phyloP scores from a whole-genome alignment of 495 filamentous ascomycete genomes.

The Friedmanniomyces endolithicus region DNA sequence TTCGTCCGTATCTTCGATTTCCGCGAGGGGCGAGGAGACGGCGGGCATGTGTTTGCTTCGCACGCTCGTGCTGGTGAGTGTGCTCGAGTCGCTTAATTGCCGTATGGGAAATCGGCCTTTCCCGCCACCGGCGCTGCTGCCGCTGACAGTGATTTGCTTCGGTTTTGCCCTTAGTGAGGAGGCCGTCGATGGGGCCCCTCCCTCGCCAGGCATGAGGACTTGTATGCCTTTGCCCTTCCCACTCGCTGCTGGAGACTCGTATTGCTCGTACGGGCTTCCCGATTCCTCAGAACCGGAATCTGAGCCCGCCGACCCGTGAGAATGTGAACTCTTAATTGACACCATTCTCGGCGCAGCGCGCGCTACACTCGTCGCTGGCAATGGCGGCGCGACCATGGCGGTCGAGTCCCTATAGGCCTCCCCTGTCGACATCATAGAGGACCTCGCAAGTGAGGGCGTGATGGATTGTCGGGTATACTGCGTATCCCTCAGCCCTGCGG shows the following conservation, averaged over 20 bases:
- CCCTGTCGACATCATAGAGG: constrained; percentile 59
- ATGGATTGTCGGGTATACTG: constrained; percentile 49
- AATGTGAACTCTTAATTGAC: constrained; percentile 55
- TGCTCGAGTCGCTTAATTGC: constrained; percentile 15
- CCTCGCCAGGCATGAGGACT: constrained; percentile 26
- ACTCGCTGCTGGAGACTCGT: constrained; percentile 23
- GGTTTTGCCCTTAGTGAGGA: constrained; percentile 18
- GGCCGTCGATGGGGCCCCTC: constrained; percentile 10
- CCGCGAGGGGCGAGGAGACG: constrained; percentile 17
- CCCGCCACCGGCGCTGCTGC: neutral
- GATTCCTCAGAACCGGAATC: constrained; percentile 11
- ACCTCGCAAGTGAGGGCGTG: constrained; percentile 50
- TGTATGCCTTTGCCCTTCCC: constrained; percentile 19
- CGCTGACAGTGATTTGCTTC: constrained; percentile 23
- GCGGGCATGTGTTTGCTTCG: constrained; percentile 9
- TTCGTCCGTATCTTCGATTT: constrained; percentile 13
- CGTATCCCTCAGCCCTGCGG: constrained; percentile 51
- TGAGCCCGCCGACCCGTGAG: constrained; percentile 21
- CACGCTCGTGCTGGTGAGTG: neutral
- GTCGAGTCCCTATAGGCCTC: constrained; percentile 86
- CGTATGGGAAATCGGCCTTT: constrained; percentile 18
- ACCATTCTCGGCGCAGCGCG: constrained; percentile 81
- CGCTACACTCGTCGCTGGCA: constrained; percentile 72
- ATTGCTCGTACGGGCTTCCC: neutral
- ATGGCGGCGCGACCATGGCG: constrained; percentile 49